phyloP scores from a whole-genome alignment of 2,329 filamentous ascomycete genomes.

The Pseudocercospora fijiensis region DNA sequence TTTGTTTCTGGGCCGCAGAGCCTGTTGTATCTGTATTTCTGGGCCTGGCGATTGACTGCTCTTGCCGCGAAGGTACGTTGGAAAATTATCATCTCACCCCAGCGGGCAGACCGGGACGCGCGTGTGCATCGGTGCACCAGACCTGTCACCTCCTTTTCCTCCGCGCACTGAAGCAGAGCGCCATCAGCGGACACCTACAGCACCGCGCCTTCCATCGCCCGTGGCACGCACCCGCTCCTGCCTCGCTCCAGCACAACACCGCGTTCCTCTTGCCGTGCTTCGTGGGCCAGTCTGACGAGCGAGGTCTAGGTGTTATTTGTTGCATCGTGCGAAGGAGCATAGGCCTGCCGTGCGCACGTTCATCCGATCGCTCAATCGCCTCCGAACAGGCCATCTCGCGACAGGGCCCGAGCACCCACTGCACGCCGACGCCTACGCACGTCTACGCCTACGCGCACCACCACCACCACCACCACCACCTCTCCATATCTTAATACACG shows the following conservation, averaged over 20 bases:
- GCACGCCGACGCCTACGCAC: conserved; percentile 5
- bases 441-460: conserved; percentile 13
- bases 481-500: conserved; percentile 8
- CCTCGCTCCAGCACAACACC: conserved; percentile 1
- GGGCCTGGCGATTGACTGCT: background rate
- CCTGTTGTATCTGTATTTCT: conserved; percentile 7
- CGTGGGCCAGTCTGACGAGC: conserved; percentile 9
- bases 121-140: conserved; percentile 1
- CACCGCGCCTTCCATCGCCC: conserved; percentile 7
- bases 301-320: conserved; percentile 7
- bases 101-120: conserved; percentile 1
- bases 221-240: conserved; percentile 11
- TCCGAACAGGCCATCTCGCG: conserved; percentile 30
- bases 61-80: conserved; percentile 14
- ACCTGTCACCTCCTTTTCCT: conserved; percentile 18
- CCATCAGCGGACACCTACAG: conserved; percentile 8
- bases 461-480: conserved; percentile 17
- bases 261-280: conserved; percentile 2
- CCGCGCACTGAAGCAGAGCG: conserved; percentile 7
- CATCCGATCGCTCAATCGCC: conserved; percentile 3
- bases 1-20: conserved; percentile 11
- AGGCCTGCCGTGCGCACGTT: conserved; percentile 16
- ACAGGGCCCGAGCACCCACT: conserved; percentile 16
- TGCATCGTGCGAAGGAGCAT: conserved; percentile 14
- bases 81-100: background rate